These are phyloP conservation scores for Polymyxa betae DNA, from an alignment of 208 protist genomes.

Conservation along the genomic window DNA sequence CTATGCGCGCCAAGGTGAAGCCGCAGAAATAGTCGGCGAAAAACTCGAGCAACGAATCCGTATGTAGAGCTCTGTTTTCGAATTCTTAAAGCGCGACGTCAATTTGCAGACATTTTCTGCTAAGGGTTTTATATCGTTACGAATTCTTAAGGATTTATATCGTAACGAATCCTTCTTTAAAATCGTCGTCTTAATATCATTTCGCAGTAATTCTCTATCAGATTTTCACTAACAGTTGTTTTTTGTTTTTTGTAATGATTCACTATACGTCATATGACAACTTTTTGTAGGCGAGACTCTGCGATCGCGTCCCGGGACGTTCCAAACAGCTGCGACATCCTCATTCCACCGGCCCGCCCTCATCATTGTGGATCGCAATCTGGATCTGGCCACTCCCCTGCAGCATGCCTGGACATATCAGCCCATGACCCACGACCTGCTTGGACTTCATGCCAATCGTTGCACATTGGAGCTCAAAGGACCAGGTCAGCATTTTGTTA, in stretches of 20 bases:
- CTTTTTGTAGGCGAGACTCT: not conserved
- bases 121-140: no score
- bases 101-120: no score
- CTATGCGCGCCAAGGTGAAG: constrained; percentile 60
- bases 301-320: not conserved
- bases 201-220: no score
- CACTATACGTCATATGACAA: constrained; percentile 11
- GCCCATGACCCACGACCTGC: constrained; percentile 77
- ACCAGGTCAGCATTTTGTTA: no score
- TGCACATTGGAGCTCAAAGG: constrained; percentile 57
- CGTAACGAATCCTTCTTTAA: no score
- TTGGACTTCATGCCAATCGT: constrained; percentile 74
- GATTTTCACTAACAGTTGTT: no score
- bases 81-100: no score
- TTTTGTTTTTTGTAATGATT: no score
- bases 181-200: no score
- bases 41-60: constrained; percentile 56
- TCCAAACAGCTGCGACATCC: not conserved
- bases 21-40: constrained; percentile 72
- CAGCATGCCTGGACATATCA: constrained; percentile 81
- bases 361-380: constrained; percentile 73
- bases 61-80: no score
- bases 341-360: constrained; percentile 67
- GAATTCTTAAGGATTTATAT: no score
- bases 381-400: constrained; percentile 75